phyloP scores from a whole-genome alignment of 352 stramenopile genomes.

The Phytophthora kernoviae region DNA sequence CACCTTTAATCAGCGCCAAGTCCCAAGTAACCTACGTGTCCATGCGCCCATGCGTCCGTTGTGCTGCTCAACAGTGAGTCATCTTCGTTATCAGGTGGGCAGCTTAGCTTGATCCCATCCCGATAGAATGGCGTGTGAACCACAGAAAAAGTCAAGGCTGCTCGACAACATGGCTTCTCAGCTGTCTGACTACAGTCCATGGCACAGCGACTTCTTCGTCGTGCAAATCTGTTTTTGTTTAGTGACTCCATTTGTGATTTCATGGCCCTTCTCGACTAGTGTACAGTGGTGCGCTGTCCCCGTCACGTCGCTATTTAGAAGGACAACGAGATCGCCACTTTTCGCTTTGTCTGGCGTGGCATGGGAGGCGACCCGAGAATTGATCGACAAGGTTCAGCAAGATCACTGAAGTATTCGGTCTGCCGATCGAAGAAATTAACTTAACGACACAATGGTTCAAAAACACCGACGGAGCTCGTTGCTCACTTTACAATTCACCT shows the following conservation, averaged over 20 bases:
- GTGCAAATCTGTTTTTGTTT: background rate
- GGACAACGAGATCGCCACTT: background rate
- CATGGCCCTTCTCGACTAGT: background rate
- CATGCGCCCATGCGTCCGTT: too few species aligned
- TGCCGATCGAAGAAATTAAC: background rate
- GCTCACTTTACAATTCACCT: slow-evolving; percentile 15
- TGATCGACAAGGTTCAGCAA: background rate
- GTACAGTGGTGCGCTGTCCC: background rate
- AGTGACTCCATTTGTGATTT: background rate
- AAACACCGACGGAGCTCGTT: background rate
- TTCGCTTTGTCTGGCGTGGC: background rate
- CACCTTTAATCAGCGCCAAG: background rate
- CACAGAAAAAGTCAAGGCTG: too few species aligned
- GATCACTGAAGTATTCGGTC: slow-evolving; percentile 10
- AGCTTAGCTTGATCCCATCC: too few species aligned
- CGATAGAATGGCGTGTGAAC: too few species aligned
- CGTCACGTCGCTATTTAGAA: background rate
- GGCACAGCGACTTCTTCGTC: too few species aligned
- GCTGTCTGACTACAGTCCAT: too few species aligned
- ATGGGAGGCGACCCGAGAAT: slow-evolving; percentile 3
- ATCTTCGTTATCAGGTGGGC: too few species aligned
- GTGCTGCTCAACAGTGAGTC: too few species aligned
- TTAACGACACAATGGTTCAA: background rate
- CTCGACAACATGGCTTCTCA: too few species aligned
- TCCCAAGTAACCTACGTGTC: too few species aligned